Evolutionary conservation across 2,329 filamentous ascomycete species (phyloP).

Genomic region (Metarhizium rileyi): DNA sequence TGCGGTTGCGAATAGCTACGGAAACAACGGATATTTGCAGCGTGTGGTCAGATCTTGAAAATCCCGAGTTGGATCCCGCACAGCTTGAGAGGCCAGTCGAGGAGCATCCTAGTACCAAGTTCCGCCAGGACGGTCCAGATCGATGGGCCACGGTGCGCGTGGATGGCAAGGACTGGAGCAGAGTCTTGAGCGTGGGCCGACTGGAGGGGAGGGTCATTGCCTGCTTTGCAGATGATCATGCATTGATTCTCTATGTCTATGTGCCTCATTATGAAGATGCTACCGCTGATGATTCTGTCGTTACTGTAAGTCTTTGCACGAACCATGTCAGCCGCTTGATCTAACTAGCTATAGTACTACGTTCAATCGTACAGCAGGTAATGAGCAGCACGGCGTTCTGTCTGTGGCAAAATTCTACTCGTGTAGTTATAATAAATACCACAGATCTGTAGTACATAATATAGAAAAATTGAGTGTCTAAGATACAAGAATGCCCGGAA

Average conservation of each 20-base stretch:
- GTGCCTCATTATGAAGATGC: conserved; percentile 61
- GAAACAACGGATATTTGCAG: conserved; percentile 79
- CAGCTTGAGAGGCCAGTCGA: conserved; percentile 63
- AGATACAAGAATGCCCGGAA: conserved; percentile 6
- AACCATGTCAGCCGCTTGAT: neutral
- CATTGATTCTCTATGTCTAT: conserved; percentile 76
- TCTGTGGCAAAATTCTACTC: neutral
- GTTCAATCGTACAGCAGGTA: conserved; percentile 32
- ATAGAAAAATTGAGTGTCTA: neutral
- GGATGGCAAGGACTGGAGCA: conserved; percentile 89
- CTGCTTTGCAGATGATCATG: conserved; percentile 74
- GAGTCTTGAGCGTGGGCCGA: conserved; percentile 83
- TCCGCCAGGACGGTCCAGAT: conserved; percentile 66
- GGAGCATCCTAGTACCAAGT: conserved; percentile 73
- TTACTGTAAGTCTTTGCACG: conserved; percentile 49
- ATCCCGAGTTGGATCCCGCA: conserved; percentile 75
- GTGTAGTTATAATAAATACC: neutral
- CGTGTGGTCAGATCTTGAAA: conserved; percentile 75
- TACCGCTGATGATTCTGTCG: conserved; percentile 57
- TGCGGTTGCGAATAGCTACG: conserved; percentile 70
- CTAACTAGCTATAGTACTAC: conserved; percentile 28
- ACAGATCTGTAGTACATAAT: neutral
- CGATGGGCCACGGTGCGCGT: conserved; percentile 85
- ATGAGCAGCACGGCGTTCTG: conserved; percentile 5
- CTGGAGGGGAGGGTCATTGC: conserved; percentile 88